Conservation (phyloP, 352 stramenopile species). For the Pythium rishiriense region DNA sequence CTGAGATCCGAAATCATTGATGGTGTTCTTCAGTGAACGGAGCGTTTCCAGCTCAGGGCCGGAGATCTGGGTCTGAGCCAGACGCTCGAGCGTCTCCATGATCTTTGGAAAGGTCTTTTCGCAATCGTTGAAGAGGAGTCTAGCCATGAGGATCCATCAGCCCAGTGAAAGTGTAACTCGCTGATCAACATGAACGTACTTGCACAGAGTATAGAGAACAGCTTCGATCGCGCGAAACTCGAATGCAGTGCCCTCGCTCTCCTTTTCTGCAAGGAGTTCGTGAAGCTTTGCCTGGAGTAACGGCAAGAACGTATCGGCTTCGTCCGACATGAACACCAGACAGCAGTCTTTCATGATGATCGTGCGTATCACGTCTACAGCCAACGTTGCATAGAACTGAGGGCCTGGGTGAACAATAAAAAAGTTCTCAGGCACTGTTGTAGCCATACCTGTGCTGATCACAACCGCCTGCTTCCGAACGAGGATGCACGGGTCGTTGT, state of each 20-base stretch:
- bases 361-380: conserved; percentile 50
- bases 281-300: conserved; percentile 52
- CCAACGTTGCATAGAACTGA: not conserved
- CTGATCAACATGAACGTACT: conserved; percentile 13
- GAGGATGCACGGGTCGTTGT: conserved; percentile 59
- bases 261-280: conserved; percentile 31
- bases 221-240: conserved; percentile 42
- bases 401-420: not conserved
- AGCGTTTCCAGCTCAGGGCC: conserved; percentile 57
- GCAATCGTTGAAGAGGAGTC: conserved; percentile 12
- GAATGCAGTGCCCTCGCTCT: conserved; percentile 25
- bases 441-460: conserved; percentile 46
- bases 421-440: not conserved
- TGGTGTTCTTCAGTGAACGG: conserved; percentile 71
- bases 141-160: not conserved
- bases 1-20: conserved; percentile 73
- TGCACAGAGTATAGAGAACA: conserved; percentile 31
- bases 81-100: conserved; percentile 26
- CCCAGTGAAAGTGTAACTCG: not conserved
- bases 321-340: conserved; percentile 49
- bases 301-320: conserved; percentile 39
- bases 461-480: conserved; percentile 69
- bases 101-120: conserved; percentile 22
- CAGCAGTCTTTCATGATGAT: conserved; percentile 56
- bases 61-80: conserved; percentile 25